These are phyloP conservation scores for Kuraishia cidri DNA, from an alignment of 805 yeast species.

Conservation along the genomic window DNA sequence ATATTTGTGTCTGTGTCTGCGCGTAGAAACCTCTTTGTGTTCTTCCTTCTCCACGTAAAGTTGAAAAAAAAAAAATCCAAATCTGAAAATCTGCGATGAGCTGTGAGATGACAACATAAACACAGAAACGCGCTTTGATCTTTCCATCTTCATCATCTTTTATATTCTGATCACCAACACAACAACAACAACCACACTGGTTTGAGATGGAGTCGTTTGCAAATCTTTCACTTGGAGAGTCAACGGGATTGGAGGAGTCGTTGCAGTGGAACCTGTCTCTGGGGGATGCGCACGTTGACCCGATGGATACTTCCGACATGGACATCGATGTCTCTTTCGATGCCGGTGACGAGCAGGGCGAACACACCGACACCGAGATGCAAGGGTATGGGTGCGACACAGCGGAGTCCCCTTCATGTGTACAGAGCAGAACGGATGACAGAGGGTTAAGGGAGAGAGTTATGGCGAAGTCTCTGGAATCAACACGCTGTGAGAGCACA, in stretches of 20 bases:
- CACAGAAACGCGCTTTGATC: no score
- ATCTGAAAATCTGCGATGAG: no score
- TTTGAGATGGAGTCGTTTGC: conserved; percentile 1
- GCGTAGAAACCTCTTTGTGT: no score
- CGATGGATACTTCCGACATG: neutral
- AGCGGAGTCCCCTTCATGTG: neutral
- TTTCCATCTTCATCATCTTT: no score
- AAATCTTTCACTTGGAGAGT: neutral
- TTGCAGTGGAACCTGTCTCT: neutral
- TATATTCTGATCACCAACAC: no score
- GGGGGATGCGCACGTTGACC: neutral
- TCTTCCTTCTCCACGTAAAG: no score
- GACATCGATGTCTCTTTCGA: neutral
- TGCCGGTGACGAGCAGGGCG: neutral
- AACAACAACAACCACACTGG: no score
- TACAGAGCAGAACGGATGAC: no score
- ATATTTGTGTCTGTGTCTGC: no score
- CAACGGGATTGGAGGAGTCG: neutral
- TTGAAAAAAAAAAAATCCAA: no score
- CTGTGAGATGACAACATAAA: no score
- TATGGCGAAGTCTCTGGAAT: neutral
- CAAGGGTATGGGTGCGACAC: no score
- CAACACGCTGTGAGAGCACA: neutral
- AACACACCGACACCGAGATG: neutral
- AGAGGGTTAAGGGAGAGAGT: neutral